Conservation (phyloP, 345 rosid species). For the Trapa bicornis region DNA sequence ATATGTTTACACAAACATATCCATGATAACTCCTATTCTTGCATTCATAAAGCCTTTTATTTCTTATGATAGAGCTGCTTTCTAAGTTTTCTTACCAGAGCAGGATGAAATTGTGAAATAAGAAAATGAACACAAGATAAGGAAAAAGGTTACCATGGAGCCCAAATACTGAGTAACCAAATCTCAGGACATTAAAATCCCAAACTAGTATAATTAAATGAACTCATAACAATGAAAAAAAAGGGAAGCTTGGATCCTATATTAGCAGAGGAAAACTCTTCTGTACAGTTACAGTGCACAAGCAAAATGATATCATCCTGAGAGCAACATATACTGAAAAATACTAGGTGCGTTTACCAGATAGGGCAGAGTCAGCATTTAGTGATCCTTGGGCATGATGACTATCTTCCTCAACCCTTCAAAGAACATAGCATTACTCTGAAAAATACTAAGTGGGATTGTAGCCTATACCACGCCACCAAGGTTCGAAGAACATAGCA, state of each 20-base stretch:
- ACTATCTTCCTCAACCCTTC: slow-evolving; percentile 45
- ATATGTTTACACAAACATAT: not conserved
- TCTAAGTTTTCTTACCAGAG: not conserved
- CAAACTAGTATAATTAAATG: not conserved
- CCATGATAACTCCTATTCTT: not conserved
- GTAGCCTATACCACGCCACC: slow-evolving; percentile 67
- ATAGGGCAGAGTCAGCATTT: slow-evolving; percentile 40
- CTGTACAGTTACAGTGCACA: not conserved
- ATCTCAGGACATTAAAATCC: not conserved
- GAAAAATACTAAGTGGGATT: slow-evolving; percentile 14
- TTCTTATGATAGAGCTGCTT: no score
- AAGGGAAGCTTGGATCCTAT: not conserved
- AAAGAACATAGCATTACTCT: slow-evolving; percentile 28
- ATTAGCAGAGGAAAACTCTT: not conserved
- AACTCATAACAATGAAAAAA: no score
- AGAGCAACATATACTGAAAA: not conserved
- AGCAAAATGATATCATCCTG: not conserved
- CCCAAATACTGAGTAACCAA: not conserved
- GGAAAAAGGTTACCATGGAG: not conserved
- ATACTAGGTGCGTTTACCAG: slow-evolving; percentile 30
- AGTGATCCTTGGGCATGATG: slow-evolving; percentile 43
- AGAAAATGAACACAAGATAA: not conserved
- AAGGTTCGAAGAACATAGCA: slow-evolving; percentile 45
- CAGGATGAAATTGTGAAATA: not conserved
- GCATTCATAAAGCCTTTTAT: no score